Base-by-base conservation (phyloP, 768 basidiomycete species). In the Rhodotorula diobovata region DNA sequence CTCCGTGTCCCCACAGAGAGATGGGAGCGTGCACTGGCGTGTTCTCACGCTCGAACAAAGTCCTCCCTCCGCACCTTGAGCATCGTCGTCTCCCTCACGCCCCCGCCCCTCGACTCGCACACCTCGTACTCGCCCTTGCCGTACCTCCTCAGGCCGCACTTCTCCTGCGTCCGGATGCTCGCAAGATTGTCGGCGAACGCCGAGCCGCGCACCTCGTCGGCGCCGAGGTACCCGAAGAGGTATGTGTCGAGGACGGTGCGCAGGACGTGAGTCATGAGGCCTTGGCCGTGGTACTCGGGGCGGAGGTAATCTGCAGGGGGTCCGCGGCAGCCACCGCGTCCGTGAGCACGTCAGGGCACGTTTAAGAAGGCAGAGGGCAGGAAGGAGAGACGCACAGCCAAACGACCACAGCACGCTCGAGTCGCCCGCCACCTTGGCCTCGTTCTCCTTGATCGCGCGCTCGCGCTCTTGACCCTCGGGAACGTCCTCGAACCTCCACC, bases 401-500 rank as follows among this genome's bases (percentile, higher is more conserved):
- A 62, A 66, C 7, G 45, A 34, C 67, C 67, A 68, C 0, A 43
- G n/a, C 41, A 55, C 8, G 32, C 57, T 55, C 28, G 30, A 18
- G n/a, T 68, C 64, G 14, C 63, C 60, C 14, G 50, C 48, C 12
- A 28, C 18, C 35, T 56, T 56, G 43, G 20, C 64, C 4, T 30
- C 45, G 28, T 63, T 68, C 58, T 72, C 66, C 12, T 34, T 35
- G 25, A 41, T 45, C 16, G 63, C 34, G 35, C 41, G 57, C 12
- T 66, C 61, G 48, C 67, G 66, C 48, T 77, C 67, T 4, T 43
- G 58, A 0, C 1, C 46, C 16, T 67, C 72, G 12, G 41, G 43
- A 1, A 65, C 37, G 9, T 73, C 74, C 46, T 65, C 41, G 53
- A 61, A 77, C 30, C 45, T n/a, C 64, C 66, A 67, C 35, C 61